Conservation (phyloP, 2,329 filamentous ascomycete genomes). For the Fusarium napiforme region DNA sequence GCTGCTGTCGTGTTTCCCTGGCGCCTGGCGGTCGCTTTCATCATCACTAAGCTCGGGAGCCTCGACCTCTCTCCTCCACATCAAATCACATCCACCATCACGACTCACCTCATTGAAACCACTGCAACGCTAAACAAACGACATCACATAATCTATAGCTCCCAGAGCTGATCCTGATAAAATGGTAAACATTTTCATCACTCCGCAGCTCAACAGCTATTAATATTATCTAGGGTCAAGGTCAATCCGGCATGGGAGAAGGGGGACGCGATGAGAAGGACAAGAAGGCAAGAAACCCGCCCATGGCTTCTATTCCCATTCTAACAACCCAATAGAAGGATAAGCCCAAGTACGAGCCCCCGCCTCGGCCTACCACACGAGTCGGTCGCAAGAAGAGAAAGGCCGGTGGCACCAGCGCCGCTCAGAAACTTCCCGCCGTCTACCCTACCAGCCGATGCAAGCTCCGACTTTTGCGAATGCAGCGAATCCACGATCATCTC, state of each 20-base stretch:
- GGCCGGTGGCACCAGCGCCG: constrained; percentile 89
- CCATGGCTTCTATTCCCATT: not conserved
- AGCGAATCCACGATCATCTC: constrained; percentile 97
- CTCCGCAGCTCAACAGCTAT: not conserved
- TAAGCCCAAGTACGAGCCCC: constrained; percentile 99
- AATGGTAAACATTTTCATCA: constrained; percentile 45
- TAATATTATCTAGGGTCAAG: constrained; percentile 71
- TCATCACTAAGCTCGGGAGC: constrained; percentile 48
- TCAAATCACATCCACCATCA: constrained; percentile 38
- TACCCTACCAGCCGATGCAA: constrained; percentile 98
- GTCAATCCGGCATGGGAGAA: constrained; percentile 87
- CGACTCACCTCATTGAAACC: constrained; percentile 15
- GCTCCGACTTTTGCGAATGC: constrained; percentile 95
- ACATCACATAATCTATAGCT: constrained; percentile 35
- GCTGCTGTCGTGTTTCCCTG: constrained; percentile 59
- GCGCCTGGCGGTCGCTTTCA: constrained; percentile 53
- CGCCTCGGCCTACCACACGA: constrained; percentile 94
- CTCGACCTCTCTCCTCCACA: constrained; percentile 40
- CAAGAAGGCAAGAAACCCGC: constrained; percentile 77
- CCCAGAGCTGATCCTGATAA: constrained; percentile 47
- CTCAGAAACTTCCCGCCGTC: constrained; percentile 92
- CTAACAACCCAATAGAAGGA: constrained; percentile 77
- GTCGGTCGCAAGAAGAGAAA: constrained; percentile 99
- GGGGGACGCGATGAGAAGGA: constrained; percentile 88
- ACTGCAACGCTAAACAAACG: constrained; percentile 7